Conservation (phyloP, 768 basidiomycete genomes). For the Phanerodontia chrysosporium region DNA sequence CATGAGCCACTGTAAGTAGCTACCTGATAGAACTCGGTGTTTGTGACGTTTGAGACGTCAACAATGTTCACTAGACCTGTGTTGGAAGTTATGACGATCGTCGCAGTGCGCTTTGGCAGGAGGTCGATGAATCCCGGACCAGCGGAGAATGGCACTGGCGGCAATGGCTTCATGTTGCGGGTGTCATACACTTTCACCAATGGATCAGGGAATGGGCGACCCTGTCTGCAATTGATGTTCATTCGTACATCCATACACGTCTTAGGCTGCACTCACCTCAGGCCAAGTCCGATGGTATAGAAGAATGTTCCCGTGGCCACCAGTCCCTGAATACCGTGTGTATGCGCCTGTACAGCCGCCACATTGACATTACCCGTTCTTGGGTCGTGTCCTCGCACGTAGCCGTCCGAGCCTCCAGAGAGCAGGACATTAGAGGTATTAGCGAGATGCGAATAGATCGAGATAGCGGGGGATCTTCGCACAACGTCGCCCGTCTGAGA, state of each 20-base stretch:
- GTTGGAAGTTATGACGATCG: conserved; percentile 69
- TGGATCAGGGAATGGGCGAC: conserved; percentile 84
- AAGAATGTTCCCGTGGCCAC: conserved; percentile 75
- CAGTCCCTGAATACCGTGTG: conserved; percentile 76
- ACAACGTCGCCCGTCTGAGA: conserved; percentile 64
- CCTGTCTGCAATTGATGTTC: conserved; percentile 53
- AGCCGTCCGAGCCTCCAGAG: conserved; percentile 72
- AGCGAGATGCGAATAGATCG: conserved; percentile 60
- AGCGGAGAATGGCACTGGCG: conserved; percentile 83
- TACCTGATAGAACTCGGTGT: conserved; percentile 80
- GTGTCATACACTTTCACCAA: conserved; percentile 91
- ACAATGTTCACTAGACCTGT: conserved; percentile 84
- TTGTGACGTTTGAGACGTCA: conserved; percentile 70
- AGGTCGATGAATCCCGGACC: conserved; percentile 84
- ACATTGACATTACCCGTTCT: conserved; percentile 37
- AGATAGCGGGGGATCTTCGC: conserved; percentile 52
- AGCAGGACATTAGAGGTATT: conserved; percentile 61
- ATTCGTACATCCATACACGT: not conserved
- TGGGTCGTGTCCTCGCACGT: conserved; percentile 66
- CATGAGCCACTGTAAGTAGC: not conserved
- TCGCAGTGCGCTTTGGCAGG: conserved; percentile 72
- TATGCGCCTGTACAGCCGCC: conserved; percentile 70
- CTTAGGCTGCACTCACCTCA: conserved; percentile 50
- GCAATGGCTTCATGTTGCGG: conserved; percentile 75
- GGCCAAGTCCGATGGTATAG: conserved; percentile 83